A percentile compares a stretch with the other conserved stretches of the same genome.
Conservation (phyloP, 495 filamentous ascomycete genomes). For the Cladorrhinum samala region DNA sequence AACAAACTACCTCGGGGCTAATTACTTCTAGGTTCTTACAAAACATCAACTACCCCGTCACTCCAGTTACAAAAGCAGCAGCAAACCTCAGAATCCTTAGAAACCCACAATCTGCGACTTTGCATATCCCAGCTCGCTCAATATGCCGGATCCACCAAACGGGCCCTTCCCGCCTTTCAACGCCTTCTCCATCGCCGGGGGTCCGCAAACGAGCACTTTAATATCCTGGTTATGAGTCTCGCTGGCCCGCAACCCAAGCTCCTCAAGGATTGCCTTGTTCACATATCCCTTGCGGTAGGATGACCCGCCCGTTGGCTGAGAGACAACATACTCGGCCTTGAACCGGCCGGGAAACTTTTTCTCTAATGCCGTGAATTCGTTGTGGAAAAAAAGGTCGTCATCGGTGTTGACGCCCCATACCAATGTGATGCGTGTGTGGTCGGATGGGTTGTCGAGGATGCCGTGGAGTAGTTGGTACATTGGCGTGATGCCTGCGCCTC, state of each 20-base stretch:
- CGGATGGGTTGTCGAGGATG: conserved; percentile 55
- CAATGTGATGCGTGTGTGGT: conserved; percentile 56
- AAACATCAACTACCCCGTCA: background rate
- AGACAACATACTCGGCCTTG: conserved; percentile 54
- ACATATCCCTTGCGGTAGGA: conserved; percentile 50
- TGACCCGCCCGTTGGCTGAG: conserved; percentile 37
- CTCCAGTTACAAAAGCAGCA: background rate
- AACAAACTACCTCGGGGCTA: too few species aligned
- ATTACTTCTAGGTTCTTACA: conserved; percentile 20
- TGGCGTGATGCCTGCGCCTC: conserved; percentile 59
- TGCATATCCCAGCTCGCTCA: conserved; percentile 46
- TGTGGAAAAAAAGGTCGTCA: conserved; percentile 51
- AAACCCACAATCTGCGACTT: conserved; percentile 53
- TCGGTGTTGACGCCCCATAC: conserved; percentile 62
- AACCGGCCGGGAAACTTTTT: conserved; percentile 51
- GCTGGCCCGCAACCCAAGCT: conserved; percentile 34
- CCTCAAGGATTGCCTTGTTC: conserved; percentile 48
- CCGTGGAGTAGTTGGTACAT: conserved; percentile 56
- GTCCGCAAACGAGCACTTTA: conserved; percentile 63
- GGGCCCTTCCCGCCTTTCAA: conserved; percentile 39
- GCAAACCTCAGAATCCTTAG: conserved; percentile 18
- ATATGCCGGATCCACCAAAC: conserved; percentile 32
- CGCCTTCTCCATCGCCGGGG: conserved; percentile 55
- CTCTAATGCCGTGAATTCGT: conserved; percentile 50
- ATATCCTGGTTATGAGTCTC: conserved; percentile 32